phyloP scores from a whole-genome alignment of 192 early-diverging fungal genomes.

The Backusella westeae region DNA sequence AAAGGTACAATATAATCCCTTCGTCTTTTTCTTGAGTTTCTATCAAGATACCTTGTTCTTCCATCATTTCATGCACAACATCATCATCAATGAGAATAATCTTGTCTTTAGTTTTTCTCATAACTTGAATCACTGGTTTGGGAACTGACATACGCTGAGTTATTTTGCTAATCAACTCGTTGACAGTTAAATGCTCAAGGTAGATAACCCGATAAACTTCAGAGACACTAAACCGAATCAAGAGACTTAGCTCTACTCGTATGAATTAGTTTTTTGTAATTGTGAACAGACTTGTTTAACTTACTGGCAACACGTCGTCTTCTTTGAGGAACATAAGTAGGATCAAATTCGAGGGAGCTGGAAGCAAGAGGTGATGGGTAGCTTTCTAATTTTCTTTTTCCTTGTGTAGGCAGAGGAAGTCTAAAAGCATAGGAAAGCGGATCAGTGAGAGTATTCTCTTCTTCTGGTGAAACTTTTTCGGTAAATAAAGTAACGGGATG shows the following conservation, averaged over 20 bases:
- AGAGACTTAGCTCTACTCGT: conserved; percentile 49
- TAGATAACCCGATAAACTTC: conserved; percentile 60
- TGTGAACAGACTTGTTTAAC: neutral
- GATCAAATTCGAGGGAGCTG: conserved; percentile 54
- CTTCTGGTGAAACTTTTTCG: conserved; percentile 6
- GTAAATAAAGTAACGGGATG: conserved; percentile 30
- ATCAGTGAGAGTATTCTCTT: neutral
- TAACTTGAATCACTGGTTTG: neutral
- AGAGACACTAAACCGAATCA: conserved; percentile 51
- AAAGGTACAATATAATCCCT: neutral
- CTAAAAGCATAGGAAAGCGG: neutral
- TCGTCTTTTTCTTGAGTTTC: neutral
- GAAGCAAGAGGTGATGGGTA: neutral
- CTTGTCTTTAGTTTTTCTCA: conserved; percentile 40
- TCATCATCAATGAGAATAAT: conserved; percentile 57
- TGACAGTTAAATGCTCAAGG: conserved; percentile 52
- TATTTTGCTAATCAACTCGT: conserved; percentile 55
- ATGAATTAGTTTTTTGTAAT: neutral
- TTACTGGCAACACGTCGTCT: conserved; percentile 38
- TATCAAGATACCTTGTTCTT: conserved; percentile 66
- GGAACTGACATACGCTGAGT: conserved; percentile 41
- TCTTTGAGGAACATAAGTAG: conserved; percentile 57
- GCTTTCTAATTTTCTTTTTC: neutral
- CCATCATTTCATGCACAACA: conserved; percentile 57
- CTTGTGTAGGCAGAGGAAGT: neutral